Conservation (phyloP, 1,284 basidiomycete species). For the Phellinidium pouzarii region DNA sequence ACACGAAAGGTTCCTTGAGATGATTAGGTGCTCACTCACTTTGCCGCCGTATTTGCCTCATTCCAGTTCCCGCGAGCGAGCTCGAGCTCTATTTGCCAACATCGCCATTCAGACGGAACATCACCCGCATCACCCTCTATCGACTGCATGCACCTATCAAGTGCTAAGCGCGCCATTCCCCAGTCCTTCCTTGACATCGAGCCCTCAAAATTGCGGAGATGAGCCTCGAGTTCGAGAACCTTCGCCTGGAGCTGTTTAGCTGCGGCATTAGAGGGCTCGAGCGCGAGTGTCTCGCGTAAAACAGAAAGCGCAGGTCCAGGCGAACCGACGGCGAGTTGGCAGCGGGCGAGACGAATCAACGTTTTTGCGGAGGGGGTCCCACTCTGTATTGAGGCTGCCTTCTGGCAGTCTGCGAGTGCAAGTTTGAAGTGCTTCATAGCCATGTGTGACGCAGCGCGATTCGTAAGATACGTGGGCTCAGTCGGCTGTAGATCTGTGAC, state of each 20-base stretch:
- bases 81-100: slow-evolving; percentile 75
- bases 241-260: slow-evolving; percentile 56
- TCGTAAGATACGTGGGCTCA: slow-evolving; percentile 75
- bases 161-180: slow-evolving; percentile 60
- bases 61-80: slow-evolving; percentile 66
- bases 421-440: slow-evolving; percentile 66
- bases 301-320: slow-evolving; percentile 58
- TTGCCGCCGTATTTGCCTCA: slow-evolving; percentile 61
- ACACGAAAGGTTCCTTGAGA: not conserved
- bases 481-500: slow-evolving; percentile 51
- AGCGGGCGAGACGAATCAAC: slow-evolving; percentile 70
- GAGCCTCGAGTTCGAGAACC: slow-evolving; percentile 53
- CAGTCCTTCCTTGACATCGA: slow-evolving; percentile 59
- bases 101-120: slow-evolving; percentile 68
- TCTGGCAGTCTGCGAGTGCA: slow-evolving; percentile 75
- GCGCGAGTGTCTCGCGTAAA: slow-evolving; percentile 45
- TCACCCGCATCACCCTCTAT: slow-evolving; percentile 71
- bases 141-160: slow-evolving; percentile 65
- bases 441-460: slow-evolving; percentile 85
- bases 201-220: slow-evolving; percentile 55
- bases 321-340: slow-evolving; percentile 71
- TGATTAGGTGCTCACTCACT: too few species aligned
- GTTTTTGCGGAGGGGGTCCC: slow-evolving; percentile 51
- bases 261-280: slow-evolving; percentile 50
- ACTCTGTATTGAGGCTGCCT: slow-evolving; percentile 61